A percentile compares a stretch with the other conserved stretches of the same genome.
Conservation (phyloP, 495 filamentous ascomycete species). For the Aspergillus diversus region DNA sequence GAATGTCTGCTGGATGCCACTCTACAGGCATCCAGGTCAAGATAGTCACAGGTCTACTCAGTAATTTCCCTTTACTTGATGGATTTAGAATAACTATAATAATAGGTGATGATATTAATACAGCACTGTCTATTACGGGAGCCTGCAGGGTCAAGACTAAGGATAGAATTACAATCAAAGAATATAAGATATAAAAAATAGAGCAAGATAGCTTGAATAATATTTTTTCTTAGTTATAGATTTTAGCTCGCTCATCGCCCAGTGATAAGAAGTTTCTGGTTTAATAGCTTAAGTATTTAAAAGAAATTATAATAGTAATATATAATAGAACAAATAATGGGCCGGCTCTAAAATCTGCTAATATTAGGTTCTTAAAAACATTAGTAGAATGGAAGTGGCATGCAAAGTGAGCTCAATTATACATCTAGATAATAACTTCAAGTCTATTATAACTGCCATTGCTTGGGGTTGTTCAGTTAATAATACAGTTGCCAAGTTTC, state of each 20-base stretch:
- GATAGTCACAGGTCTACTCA: constrained; percentile 72
- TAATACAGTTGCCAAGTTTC: constrained; percentile 86
- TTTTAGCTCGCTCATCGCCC: constrained; percentile 83
- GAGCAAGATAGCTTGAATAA: constrained; percentile 69
- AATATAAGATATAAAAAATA: constrained; percentile 78
- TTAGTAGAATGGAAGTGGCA: constrained; percentile 88
- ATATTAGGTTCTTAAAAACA: constrained; percentile 94
- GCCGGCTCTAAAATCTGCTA: constrained; percentile 80
- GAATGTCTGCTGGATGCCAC: constrained; percentile 28
- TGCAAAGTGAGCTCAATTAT: constrained; percentile 95
- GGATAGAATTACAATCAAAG: constrained; percentile 77
- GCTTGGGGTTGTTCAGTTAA: constrained; percentile 92
- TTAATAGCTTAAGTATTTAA: constrained; percentile 69
- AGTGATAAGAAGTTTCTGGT: constrained; percentile 86
- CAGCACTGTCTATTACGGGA: constrained; percentile 77
- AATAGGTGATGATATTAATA: constrained; percentile 69
- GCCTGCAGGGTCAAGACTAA: constrained; percentile 82
- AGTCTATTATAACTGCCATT: constrained; percentile 83
- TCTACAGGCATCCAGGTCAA: constrained; percentile 80
- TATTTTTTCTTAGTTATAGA: constrained; percentile 74
- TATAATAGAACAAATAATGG: constrained; percentile 92
- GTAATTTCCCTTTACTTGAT: not conserved
- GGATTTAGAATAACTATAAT: not conserved
- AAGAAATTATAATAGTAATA: constrained; percentile 83
- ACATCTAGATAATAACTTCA: constrained; percentile 89